These are phyloP conservation scores for Tritrichomonas foetus DNA, from an alignment of 208 protist species.

Conservation along the genomic window DNA sequence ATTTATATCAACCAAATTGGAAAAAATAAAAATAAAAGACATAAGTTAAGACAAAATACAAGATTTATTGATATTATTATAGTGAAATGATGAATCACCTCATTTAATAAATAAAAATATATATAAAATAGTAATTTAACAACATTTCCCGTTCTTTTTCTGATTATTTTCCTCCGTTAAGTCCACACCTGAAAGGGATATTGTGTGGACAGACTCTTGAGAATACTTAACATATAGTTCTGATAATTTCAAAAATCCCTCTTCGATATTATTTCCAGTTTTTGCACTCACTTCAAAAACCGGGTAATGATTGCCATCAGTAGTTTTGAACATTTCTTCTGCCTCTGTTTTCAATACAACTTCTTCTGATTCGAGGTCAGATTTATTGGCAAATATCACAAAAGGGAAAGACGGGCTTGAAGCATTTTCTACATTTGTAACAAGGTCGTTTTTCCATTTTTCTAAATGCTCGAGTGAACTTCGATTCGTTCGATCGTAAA, in stretches of 20 bases:
- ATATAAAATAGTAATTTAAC: no score
- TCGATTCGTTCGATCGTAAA: not conserved
- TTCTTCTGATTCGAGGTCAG: not conserved
- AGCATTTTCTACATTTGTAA: not conserved
- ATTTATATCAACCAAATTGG: no score
- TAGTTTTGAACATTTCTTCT: not conserved
- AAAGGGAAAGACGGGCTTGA: not conserved
- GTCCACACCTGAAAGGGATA: no score
- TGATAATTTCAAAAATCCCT: not conserved
- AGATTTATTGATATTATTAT: no score
- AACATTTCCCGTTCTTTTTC: no score
- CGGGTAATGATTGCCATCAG: not conserved
- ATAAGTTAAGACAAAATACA: no score
- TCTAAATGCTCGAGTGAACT: not conserved
- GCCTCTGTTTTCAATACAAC: not conserved
- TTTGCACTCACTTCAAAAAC: not conserved
- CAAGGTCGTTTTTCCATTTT: conserved; percentile 6
- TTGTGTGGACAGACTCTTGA: no score
- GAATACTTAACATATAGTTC: not conserved
- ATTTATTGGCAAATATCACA: conserved; percentile 29
- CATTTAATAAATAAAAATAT: no score
- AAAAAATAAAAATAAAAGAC: no score
- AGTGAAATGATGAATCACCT: no score
- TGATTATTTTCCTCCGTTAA: no score
- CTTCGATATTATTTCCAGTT: not conserved